These are phyloP conservation scores for Talaromyces sp. DNA, from an alignment of 2,329 filamentous ascomycete species.

Conservation along the genomic window DNA sequence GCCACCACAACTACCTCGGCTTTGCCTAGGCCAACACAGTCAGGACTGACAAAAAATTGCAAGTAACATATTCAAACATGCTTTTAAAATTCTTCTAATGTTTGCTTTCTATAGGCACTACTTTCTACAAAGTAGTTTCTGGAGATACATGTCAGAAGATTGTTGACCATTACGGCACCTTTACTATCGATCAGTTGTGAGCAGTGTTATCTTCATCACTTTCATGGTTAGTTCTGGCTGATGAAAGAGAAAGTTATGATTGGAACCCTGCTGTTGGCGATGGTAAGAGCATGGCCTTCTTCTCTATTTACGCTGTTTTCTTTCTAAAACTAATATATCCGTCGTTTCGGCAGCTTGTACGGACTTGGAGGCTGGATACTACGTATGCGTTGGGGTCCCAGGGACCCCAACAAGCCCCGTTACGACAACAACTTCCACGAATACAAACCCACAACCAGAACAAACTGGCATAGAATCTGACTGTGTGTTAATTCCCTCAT, in stretches of 20 bases:
- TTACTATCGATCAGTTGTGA: background rate
- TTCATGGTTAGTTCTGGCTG: background rate
- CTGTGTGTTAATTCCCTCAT: background rate
- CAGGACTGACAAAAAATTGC: background rate
- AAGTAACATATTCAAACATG: background rate
- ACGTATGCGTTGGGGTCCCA: conserved; percentile 1
- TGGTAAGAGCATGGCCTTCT: background rate
- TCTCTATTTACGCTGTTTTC: background rate
- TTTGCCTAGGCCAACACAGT: background rate
- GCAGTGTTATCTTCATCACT: background rate
- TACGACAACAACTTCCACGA: background rate
- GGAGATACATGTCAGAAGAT: conserved; percentile 1
- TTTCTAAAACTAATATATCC: background rate
- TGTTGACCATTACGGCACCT: background rate
- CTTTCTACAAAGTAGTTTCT: background rate
- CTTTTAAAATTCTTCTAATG: background rate
- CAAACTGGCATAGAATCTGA: background rate
- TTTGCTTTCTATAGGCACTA: background rate
- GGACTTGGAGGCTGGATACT: background rate
- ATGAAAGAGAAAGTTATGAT: background rate
- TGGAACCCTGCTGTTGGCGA: conserved; percentile 3
- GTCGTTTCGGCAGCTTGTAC: background rate
- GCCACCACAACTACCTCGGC: background rate
- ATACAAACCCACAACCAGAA: background rate
- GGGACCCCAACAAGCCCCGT: background rate